These are phyloP conservation scores for Emergomyces orientalis DNA, from an alignment of 2,329 filamentous ascomycete species.

Conservation along the genomic window DNA sequence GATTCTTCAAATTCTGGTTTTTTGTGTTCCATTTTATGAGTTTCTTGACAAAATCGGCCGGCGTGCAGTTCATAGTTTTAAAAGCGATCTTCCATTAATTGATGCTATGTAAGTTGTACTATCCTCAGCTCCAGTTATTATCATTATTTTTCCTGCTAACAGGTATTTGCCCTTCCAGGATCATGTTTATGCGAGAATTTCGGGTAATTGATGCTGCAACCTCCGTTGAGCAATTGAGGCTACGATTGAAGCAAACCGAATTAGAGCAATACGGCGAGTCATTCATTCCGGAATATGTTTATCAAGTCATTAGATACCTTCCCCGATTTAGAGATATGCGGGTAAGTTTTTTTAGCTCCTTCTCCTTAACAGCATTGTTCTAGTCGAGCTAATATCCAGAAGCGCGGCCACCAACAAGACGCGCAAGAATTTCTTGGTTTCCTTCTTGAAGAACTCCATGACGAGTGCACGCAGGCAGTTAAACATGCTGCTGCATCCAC, in stretches of 20 bases:
- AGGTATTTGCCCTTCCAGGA: constrained; percentile 44
- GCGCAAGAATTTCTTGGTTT: constrained; percentile 95
- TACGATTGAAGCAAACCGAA: constrained; percentile 68
- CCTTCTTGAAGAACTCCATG: constrained; percentile 81
- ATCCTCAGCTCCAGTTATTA: background rate
- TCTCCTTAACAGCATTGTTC: background rate
- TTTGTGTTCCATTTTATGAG: constrained; percentile 87
- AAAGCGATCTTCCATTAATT: constrained; percentile 84
- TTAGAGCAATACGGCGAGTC: constrained; percentile 84
- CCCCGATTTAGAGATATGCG: constrained; percentile 88
- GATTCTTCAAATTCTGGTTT: constrained; percentile 92
- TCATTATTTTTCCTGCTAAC: constrained; percentile 7
- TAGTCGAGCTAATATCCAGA: constrained; percentile 18
- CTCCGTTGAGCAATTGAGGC: constrained; percentile 62
- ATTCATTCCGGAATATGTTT: constrained; percentile 90
- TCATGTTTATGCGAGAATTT: constrained; percentile 93
- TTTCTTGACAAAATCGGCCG: constrained; percentile 82
- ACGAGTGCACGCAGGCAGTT: constrained; percentile 78
- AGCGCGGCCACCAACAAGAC: constrained; percentile 94
- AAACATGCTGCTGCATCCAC: constrained; percentile 40
- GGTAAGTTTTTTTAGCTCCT: constrained; percentile 42
- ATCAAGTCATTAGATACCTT: constrained; percentile 78
- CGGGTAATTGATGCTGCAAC: constrained; percentile 70
- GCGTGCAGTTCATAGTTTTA: constrained; percentile 80
- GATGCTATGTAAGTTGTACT: constrained; percentile 67